Conservation (phyloP, 1,284 basidiomycete species). For the Takashimella tepidaria region DNA sequence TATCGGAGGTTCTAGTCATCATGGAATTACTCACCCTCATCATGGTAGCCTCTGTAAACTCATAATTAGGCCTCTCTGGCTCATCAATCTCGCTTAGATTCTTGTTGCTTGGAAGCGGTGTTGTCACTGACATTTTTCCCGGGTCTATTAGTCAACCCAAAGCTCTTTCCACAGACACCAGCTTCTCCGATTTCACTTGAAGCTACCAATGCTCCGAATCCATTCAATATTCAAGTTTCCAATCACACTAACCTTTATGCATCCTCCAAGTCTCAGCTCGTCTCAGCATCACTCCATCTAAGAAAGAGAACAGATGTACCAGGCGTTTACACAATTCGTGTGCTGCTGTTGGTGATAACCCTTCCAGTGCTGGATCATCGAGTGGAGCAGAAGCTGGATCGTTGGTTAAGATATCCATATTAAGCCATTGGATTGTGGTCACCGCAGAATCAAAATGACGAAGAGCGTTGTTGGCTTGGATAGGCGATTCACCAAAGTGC, state of each 20-base stretch:
- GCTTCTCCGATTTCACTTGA: too few relatives aligned
- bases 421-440: constrained; percentile 19
- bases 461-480: constrained; percentile 14
- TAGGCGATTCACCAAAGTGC: constrained; percentile 20
- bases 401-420: constrained; percentile 11
- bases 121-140: background rate
- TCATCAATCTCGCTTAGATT: background rate
- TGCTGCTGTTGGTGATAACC: background rate
- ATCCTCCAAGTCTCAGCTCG: constrained; percentile 16
- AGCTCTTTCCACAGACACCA: too few relatives aligned
- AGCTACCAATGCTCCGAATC: background rate
- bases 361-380: constrained; percentile 7
- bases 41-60: constrained; percentile 12
- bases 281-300: constrained; percentile 17
- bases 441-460: constrained; percentile 18
- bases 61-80: background rate
- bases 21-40: constrained; percentile 11
- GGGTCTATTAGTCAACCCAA: too few relatives aligned
- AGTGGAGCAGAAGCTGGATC: background rate
- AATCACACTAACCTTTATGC: constrained; percentile 1
- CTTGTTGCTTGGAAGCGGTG: constrained; percentile 2
- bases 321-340: constrained; percentile 16
- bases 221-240: too few relatives aligned
- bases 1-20: too few relatives aligned
- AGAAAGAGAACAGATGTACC: constrained; percentile 11